Conservation (phyloP, 2,329 filamentous ascomycete genomes). For the Fusarium multiceps region DNA sequence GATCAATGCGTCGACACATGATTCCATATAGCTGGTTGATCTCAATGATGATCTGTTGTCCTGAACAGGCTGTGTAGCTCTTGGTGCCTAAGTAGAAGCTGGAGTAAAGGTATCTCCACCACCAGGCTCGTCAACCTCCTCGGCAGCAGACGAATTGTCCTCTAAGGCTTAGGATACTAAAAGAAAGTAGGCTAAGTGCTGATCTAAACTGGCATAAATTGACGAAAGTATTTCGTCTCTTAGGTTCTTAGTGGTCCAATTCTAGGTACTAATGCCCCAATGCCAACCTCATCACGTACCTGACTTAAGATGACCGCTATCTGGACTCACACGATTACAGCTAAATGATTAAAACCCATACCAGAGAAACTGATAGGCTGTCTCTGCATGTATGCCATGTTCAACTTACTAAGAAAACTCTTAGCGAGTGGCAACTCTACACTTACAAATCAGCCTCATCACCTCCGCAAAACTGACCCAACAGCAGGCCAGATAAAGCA, state of each 20-base stretch:
- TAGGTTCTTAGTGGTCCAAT: no score
- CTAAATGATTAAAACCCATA: not conserved
- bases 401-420: not conserved
- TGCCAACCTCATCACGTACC: not conserved
- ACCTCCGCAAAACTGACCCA: not conserved
- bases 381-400: not conserved
- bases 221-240: not conserved
- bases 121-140: not conserved
- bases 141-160: not conserved
- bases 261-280: no score
- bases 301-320: not conserved
- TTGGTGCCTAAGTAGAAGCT: not conserved
- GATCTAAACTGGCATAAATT: not conserved
- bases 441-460: constrained; percentile 13
- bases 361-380: not conserved
- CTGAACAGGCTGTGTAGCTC: not conserved
- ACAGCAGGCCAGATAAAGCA: constrained; percentile 13
- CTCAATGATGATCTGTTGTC: not conserved
- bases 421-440: constrained; percentile 11
- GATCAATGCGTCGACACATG: not conserved
- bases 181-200: not conserved
- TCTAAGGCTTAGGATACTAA: not conserved
- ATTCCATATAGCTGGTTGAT: not conserved
- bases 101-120: not conserved
- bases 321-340: not conserved